Conservation (phyloP, 2,329 filamentous ascomycete species). For the Fusarium ramigenum region DNA sequence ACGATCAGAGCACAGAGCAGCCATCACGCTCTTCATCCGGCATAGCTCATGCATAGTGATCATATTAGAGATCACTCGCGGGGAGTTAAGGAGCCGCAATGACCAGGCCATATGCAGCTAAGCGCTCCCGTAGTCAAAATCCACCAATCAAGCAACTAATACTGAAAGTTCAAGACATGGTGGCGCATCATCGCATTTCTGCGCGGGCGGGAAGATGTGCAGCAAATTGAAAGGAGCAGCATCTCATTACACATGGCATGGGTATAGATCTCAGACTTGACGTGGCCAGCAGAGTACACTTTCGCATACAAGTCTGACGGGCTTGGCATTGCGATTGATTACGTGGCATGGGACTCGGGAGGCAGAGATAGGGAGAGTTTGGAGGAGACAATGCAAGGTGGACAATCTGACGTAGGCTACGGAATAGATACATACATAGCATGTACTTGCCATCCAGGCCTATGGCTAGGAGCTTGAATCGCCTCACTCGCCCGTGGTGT, state of each 20-base stretch:
- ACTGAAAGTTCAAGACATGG: neutral
- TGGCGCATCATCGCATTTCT: neutral
- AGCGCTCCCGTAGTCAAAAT: neutral
- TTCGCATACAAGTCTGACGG: neutral
- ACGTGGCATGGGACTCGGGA: neutral
- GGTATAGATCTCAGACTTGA: neutral
- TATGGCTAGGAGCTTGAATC: accelerated
- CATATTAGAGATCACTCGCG: neutral
- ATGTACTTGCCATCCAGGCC: no score
- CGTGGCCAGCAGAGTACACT: no score
- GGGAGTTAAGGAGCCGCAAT: neutral
- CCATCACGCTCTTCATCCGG: neutral
- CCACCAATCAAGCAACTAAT: neutral
- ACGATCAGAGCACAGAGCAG: neutral
- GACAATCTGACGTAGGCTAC: neutral
- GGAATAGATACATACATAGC: neutral
- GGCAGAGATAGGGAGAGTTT: neutral
- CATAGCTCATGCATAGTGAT: neutral
- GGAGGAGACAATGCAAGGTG: neutral
- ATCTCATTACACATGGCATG: neutral
- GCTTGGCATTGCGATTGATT: neutral
- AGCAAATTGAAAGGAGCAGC: neutral
- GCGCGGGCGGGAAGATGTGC: neutral
- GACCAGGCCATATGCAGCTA: neutral
- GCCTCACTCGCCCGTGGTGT: no score